Evolutionary conservation across 805 yeast species (phyloP), one percentile per base, ranked within the genome.

Genomic region (Candida qinlingensis): DNA sequence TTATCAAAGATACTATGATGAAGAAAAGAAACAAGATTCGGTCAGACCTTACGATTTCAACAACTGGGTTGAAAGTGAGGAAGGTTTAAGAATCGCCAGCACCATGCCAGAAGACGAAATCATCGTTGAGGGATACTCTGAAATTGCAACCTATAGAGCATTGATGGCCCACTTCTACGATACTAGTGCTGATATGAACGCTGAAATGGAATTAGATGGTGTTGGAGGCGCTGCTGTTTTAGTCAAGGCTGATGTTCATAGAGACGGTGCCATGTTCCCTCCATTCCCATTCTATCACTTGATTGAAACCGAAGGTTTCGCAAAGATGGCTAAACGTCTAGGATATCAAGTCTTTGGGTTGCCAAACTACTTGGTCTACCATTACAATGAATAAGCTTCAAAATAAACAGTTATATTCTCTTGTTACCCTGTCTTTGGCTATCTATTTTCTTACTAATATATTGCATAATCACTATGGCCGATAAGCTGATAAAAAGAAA

Each of bases 261-360:
- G 99, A 65, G 99, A 94, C 67, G 99, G 99, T 45, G 98, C 98
- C 47, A 92, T 94, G 97, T 94, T 94, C 80, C 99, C 99, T 13
- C 87, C 95, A 44, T 94, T 94, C 80, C 94, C 99, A 51, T 94
- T 94, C 74, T 91, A 92, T 66, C 96, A 94, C 66, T 76, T 94
- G 66, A 90, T 94, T 54, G 99, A 94, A 72, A 91, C 97, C 8
- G 99, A 94, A 70, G 99, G 99, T 13, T 94, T 94, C 69, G 97
- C 94, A n/a, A 85, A 85, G 67, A 94, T 94, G 98, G 97, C 96
- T 40, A 89, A 90, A 67, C 76, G 98, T 58, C 75, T 94, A 54
- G 96, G 96, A 33, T 91, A 94, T 68, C 87, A 85, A 59, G 90
- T 91, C 26, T 85, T 74, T 64, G 99, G 99, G 5, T 75, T 94